Percentiles rank a stretch among this genome's conserved stretches.
Evolutionary conservation across 805 yeast genomes (phyloP).

Genomic region (Yarrowia hollandica): DNA sequence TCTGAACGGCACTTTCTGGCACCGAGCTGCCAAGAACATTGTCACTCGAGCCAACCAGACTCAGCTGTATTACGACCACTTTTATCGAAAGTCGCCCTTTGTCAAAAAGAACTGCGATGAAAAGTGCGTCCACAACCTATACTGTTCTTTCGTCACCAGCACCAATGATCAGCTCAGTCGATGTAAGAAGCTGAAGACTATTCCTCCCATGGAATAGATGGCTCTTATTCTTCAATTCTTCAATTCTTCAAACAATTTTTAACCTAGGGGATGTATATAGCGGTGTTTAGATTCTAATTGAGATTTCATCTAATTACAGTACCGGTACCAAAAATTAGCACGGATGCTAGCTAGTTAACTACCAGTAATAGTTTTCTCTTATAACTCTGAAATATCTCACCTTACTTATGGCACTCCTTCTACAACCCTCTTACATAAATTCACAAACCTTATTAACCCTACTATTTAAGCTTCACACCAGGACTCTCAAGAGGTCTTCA

Average conservation of each 20-base stretch:
- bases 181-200: background rate
- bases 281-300: conserved; percentile 4
- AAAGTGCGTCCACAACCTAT: background rate
- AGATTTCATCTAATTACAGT: too few relatives aligned
- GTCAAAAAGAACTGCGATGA: background rate
- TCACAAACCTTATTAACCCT: too few relatives aligned
- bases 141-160: background rate
- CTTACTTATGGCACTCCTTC: too few relatives aligned
- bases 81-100: background rate
- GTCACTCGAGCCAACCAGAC: background rate
- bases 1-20: conserved; percentile 71
- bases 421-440: too few relatives aligned
- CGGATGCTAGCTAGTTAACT: too few relatives aligned
- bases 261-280: conserved; percentile 6
- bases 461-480: too few relatives aligned
- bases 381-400: too few relatives aligned
- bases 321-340: too few relatives aligned
- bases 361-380: too few relatives aligned
- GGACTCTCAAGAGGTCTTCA: too few relatives aligned
- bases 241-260: background rate
- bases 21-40: conserved; percentile 34
- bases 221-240: too few relatives aligned
- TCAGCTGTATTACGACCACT: background rate
- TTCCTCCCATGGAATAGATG: background rate
- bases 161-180: background rate